Conservation (phyloP, 495 filamentous ascomycete genomes). For the Hypoxylon lienhwacheense region DNA sequence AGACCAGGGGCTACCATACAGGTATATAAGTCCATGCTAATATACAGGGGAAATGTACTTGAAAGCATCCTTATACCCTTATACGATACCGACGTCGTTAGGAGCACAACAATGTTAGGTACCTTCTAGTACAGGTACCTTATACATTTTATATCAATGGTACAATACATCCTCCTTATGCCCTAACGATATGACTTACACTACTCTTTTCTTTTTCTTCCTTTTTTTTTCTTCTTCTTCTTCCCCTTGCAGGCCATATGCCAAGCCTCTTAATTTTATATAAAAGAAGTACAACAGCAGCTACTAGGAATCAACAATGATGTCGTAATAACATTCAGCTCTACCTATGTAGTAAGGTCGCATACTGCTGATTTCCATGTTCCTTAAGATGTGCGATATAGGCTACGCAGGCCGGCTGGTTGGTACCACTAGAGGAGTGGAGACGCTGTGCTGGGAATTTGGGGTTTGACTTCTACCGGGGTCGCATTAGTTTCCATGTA, state of each 20-base stretch:
- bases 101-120: too few relatives aligned
- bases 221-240: not conserved
- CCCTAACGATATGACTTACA: not conserved
- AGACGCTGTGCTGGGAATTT: conserved; percentile 29
- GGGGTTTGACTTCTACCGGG: conserved; percentile 36
- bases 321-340: conserved; percentile 28
- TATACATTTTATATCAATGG: too few relatives aligned
- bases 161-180: too few relatives aligned
- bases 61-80: too few relatives aligned
- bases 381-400: conserved; percentile 54
- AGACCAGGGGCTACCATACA: too few relatives aligned
- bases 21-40: too few relatives aligned
- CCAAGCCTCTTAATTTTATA: conserved; percentile 13
- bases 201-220: not conserved
- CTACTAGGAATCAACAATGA: conserved; percentile 26
- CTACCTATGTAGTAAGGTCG: conserved; percentile 7
- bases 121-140: too few relatives aligned
- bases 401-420: conserved; percentile 31
- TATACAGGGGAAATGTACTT: too few relatives aligned
- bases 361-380: conserved; percentile 45
- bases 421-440: conserved; percentile 34
- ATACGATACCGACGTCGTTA: too few relatives aligned
- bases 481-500: conserved; percentile 38
- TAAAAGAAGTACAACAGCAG: conserved; percentile 17
- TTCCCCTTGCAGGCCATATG: not conserved